Evolutionary conservation across 768 basidiomycete species (phyloP).

Genomic region (Strobilomyces echinocephalus): DNA sequence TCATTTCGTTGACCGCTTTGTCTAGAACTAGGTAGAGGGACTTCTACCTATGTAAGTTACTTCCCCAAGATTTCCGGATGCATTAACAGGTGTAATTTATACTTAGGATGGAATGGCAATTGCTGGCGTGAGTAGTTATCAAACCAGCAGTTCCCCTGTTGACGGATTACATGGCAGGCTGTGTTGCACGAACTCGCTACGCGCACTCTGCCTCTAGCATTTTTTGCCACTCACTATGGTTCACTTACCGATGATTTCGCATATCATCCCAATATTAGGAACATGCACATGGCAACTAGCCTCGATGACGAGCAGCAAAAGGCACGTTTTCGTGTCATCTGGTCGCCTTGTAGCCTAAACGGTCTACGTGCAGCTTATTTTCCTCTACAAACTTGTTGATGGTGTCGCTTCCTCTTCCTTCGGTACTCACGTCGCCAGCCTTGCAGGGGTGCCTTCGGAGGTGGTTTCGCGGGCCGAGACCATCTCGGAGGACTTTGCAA

Average conservation of each 20-base stretch:
- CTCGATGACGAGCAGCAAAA: conserved; percentile 90
- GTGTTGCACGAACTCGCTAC: conserved; percentile 94
- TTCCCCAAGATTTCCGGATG: not conserved
- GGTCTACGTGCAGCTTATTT: conserved; percentile 58
- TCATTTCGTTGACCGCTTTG: conserved; percentile 7
- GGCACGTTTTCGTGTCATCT: conserved; percentile 37
- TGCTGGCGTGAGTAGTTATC: conserved; percentile 58
- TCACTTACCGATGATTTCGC: conserved; percentile 91
- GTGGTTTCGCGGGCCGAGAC: conserved; percentile 87
- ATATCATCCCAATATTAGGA: conserved; percentile 88
- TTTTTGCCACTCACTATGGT: conserved; percentile 98
- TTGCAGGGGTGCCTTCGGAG: conserved; percentile 83
- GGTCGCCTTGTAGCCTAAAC: not conserved
- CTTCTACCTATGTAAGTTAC: conserved; percentile 77
- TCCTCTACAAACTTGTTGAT: conserved; percentile 90
- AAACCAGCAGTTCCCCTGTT: not conserved
- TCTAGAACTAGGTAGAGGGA: conserved; percentile 89
- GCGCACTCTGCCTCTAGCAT: conserved; percentile 83
- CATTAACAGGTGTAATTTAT: conserved; percentile 16
- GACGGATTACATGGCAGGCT: conserved; percentile 43
- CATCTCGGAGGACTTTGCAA: conserved; percentile 81
- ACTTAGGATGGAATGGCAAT: conserved; percentile 99
- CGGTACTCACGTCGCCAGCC: conserved; percentile 90
- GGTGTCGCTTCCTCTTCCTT: conserved; percentile 87
- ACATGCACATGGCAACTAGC: conserved; percentile 93